Evolutionary conservation across 2,329 filamentous ascomycete species (phyloP).

Genomic region (Ophiostoma perfectum): DNA sequence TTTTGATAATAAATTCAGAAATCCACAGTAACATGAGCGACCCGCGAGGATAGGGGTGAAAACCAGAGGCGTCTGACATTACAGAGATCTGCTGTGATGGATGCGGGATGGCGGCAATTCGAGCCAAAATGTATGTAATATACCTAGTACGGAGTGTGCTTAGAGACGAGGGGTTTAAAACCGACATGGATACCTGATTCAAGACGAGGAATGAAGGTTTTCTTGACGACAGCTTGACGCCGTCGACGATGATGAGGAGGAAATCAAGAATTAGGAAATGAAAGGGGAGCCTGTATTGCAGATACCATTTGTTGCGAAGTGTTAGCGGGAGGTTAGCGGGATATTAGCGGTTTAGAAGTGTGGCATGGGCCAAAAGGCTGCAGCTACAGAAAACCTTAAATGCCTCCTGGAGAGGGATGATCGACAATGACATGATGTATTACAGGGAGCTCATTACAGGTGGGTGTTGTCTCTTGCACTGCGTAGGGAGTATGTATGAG

Average conservation of each 20-base stretch:
- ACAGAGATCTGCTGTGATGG: no score
- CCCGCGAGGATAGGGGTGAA: no score
- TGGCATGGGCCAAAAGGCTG: neutral
- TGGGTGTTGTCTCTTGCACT: no score
- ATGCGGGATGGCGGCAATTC: no score
- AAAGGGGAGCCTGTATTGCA: neutral
- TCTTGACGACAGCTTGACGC: no score
- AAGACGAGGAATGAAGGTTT: neutral
- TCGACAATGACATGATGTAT: neutral
- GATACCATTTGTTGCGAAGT: neutral
- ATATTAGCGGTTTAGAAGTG: neutral
- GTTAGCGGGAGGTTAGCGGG: neutral
- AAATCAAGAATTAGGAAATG: constrained; percentile 10
- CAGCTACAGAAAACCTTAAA: constrained; percentile 10
- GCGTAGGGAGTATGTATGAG: no score
- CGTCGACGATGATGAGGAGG: neutral
- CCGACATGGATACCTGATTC: neutral
- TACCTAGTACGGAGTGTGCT: no score
- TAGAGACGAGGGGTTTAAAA: neutral
- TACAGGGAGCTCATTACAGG: no score
- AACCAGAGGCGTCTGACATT: no score
- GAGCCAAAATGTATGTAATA: no score
- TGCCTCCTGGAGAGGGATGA: neutral
- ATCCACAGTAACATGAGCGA: no score
- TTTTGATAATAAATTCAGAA: no score